Evolutionary conservation across 2,329 filamentous ascomycete species (phyloP).

Genomic region (Cladorrhinum sp.): DNA sequence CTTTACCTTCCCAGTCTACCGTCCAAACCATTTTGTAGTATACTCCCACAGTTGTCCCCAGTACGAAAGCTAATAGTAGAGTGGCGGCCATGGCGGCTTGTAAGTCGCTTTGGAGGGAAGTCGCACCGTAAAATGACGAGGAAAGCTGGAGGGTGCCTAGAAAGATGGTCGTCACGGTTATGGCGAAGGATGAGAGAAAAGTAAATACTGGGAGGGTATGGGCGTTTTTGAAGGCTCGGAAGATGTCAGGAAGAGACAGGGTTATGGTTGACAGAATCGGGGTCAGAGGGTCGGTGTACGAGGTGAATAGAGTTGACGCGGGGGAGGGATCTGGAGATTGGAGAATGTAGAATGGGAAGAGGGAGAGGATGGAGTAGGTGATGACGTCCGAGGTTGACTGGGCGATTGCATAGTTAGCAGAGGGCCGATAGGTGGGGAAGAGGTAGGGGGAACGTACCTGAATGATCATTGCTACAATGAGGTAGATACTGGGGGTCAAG

Average conservation of each 20-base stretch:
- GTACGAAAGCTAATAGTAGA: neutral
- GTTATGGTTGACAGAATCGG: neutral
- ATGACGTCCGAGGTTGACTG: conserved; percentile 7
- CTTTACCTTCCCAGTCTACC: too few relatives aligned
- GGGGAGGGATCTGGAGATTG: neutral
- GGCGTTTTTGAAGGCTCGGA: too few relatives aligned
- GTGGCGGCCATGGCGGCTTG: neutral
- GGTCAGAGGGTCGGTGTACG: neutral
- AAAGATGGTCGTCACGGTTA: neutral
- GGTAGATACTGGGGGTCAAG: conserved; percentile 1
- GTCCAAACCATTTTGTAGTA: too few relatives aligned
- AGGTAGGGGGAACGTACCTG: too few relatives aligned
- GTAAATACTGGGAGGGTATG: neutral
- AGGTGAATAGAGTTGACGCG: neutral
- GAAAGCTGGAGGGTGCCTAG: neutral
- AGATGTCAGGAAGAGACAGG: too few relatives aligned
- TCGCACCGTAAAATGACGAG: neutral
- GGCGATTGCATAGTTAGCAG: too few relatives aligned
- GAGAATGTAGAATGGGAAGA: conserved; percentile 1
- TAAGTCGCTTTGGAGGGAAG: neutral
- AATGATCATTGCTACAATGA: conserved; percentile 5
- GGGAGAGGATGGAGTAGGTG: conserved; percentile 1
- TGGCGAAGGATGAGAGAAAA: neutral
- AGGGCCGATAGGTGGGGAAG: too few relatives aligned
- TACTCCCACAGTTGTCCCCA: too few relatives aligned